phyloP scores from a whole-genome alignment of 2,329 filamentous ascomycete genomes.

The Ophiosphaerella korrae region DNA sequence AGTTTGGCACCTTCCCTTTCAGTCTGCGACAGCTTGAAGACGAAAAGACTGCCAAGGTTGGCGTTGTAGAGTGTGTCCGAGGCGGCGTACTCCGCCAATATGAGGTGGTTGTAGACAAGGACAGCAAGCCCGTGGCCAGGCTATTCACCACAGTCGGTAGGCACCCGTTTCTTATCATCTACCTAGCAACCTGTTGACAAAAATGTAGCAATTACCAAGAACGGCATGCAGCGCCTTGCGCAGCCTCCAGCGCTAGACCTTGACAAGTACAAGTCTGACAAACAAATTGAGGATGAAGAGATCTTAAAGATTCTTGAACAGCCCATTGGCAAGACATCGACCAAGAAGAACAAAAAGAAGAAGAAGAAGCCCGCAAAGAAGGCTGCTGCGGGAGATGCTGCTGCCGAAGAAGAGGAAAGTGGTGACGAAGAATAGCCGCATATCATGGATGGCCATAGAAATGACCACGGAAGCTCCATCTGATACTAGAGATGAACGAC shows the following conservation, averaged over 20 bases:
- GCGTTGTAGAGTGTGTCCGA: constrained; percentile 94
- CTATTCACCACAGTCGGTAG: constrained; percentile 91
- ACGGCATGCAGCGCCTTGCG: constrained; percentile 86
- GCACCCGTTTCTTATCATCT: constrained; percentile 44
- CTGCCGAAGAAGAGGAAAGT: constrained; percentile 45
- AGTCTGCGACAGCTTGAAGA: constrained; percentile 95
- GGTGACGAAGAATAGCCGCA: constrained; percentile 44
- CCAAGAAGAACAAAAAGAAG: constrained; percentile 85
- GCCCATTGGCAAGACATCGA: constrained; percentile 69
- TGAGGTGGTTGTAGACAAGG: constrained; percentile 93
- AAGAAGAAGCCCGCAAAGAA: constrained; percentile 75
- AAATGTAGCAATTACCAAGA: constrained; percentile 87
- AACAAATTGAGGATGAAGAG: constrained; percentile 97
- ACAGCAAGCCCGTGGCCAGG: constrained; percentile 80
- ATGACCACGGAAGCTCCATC: not conserved
- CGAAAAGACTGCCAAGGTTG: constrained; percentile 93
- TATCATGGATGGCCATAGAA: constrained; percentile 1
- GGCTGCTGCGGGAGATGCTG: constrained; percentile 57
- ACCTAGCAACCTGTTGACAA: constrained; percentile 14
- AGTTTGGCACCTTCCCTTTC: constrained; percentile 97
- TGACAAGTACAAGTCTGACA: constrained; percentile 86
- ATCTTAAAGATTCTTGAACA: constrained; percentile 92
- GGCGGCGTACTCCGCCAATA: constrained; percentile 93
- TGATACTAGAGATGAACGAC: not conserved
- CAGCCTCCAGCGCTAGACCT: constrained; percentile 77